These are phyloP conservation scores for Canavalia gladiata DNA, from an alignment of 306 rosid species.

Conservation along the genomic window DNA sequence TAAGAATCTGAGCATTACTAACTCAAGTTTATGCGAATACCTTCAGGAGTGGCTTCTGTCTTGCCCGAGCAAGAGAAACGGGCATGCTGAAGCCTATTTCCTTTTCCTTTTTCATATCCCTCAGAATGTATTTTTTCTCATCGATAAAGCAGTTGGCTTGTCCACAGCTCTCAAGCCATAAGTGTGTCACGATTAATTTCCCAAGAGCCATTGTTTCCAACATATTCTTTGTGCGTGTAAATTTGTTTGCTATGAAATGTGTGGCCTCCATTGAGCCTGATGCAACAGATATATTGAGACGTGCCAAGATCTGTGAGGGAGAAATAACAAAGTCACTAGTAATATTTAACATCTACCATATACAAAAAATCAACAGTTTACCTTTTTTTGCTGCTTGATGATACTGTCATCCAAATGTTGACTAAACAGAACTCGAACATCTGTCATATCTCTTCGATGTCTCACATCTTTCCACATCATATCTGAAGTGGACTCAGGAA, in stretches of 20 bases:
- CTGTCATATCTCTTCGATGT: constrained; percentile 75
- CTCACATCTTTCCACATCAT: constrained; percentile 61
- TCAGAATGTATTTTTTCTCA: constrained; percentile 78
- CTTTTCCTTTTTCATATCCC: constrained; percentile 88
- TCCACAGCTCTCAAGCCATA: constrained; percentile 89
- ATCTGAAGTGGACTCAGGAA: constrained; percentile 48
- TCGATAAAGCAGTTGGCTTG: constrained; percentile 85
- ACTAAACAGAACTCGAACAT: constrained; percentile 84
- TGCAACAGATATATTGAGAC: constrained; percentile 73
- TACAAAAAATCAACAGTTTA: constrained; percentile 46
- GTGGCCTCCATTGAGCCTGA: constrained; percentile 81
- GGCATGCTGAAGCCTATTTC: constrained; percentile 93
- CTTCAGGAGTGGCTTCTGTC: constrained; percentile 74
- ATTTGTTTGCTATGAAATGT: constrained; percentile 90
- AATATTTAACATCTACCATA: constrained; percentile 40
- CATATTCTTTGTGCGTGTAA: constrained; percentile 92
- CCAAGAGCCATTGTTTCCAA: constrained; percentile 91
- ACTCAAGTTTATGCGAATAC: constrained; percentile 51
- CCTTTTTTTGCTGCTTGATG: constrained; percentile 89
- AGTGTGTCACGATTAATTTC: constrained; percentile 84
- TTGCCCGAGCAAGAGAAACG: constrained; percentile 75
- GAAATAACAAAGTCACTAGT: constrained; percentile 42
- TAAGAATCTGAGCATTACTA: constrained; percentile 33
- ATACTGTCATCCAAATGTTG: constrained; percentile 77
- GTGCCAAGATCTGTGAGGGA: constrained; percentile 65